Conservation (phyloP, 163 green algal species). For the Prototheca cutis region DNA sequence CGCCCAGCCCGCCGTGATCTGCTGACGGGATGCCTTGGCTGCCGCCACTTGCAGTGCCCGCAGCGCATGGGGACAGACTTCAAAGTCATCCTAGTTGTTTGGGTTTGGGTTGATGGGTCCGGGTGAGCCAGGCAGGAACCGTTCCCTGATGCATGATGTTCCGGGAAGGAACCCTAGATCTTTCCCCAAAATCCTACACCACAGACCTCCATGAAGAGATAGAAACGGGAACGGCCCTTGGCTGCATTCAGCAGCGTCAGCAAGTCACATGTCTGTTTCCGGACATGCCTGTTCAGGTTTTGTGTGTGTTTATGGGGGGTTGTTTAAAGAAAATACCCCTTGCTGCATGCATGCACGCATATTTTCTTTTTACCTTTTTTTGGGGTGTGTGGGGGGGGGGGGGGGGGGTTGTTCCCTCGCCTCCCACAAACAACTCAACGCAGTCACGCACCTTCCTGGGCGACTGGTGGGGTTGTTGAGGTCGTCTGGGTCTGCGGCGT, state of each 20-base stretch:
- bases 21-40: conserved; percentile 19
- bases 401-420: no score
- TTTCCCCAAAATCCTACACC: not conserved
- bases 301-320: not conserved
- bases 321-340: not conserved
- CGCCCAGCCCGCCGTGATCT: conserved; percentile 13
- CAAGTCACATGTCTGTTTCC: conserved; percentile 35
- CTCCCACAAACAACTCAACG: no score
- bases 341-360: not conserved
- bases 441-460: conserved; percentile 20
- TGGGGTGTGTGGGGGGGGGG: no score
- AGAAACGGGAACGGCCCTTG: conserved; percentile 15
- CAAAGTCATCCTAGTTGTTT: conserved; percentile 11
- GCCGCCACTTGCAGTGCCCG: conserved; percentile 22
- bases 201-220: conserved; percentile 37
- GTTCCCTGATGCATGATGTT: no score
- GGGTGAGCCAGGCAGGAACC: no score
- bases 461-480: conserved; percentile 31
- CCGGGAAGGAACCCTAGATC: not conserved
- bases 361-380: not conserved
- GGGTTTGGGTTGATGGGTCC: not conserved
- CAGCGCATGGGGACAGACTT: conserved; percentile 26
- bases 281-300: conserved; percentile 26
- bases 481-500: conserved; percentile 23
- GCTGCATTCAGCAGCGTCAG: conserved; percentile 26